A percentile compares a stretch with the other conserved stretches of the same genome.
Conservation (phyloP, 371 early-diverging fungal genomes). For the Mucor velutinosus region DNA sequence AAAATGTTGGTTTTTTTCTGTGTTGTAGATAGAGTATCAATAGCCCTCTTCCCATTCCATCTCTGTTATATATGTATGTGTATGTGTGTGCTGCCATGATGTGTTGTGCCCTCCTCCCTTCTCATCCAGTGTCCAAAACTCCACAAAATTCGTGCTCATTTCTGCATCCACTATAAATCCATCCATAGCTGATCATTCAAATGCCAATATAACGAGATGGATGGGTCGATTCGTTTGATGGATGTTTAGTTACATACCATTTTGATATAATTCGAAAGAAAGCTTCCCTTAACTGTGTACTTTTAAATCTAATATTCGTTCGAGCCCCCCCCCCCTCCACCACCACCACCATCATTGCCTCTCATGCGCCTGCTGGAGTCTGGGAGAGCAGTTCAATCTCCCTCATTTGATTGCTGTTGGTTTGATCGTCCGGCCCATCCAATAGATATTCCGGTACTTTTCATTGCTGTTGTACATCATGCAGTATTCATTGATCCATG, state of each 20-base stretch:
- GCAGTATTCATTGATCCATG: too few relatives aligned
- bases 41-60: neutral
- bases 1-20: neutral
- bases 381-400: neutral
- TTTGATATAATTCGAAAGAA: constrained; percentile 19
- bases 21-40: neutral
- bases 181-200: neutral
- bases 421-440: neutral
- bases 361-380: neutral
- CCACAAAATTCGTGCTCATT: too few relatives aligned
- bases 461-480: too few relatives aligned
- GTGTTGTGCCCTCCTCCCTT: too few relatives aligned
- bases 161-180: neutral
- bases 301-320: constrained; percentile 11
- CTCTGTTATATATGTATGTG: too few relatives aligned
- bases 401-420: neutral
- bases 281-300: constrained; percentile 10
- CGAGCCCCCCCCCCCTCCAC: too few relatives aligned
- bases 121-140: neutral
- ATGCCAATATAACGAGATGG: neutral
- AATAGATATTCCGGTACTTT: neutral
- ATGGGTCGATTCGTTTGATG: constrained; percentile 1
- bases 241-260: constrained; percentile 21
- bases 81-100: too few relatives aligned
- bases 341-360: neutral